Evolutionary conservation across 2,329 filamentous ascomycete genomes (phyloP).

Genomic region (Fusarium sp.): DNA sequence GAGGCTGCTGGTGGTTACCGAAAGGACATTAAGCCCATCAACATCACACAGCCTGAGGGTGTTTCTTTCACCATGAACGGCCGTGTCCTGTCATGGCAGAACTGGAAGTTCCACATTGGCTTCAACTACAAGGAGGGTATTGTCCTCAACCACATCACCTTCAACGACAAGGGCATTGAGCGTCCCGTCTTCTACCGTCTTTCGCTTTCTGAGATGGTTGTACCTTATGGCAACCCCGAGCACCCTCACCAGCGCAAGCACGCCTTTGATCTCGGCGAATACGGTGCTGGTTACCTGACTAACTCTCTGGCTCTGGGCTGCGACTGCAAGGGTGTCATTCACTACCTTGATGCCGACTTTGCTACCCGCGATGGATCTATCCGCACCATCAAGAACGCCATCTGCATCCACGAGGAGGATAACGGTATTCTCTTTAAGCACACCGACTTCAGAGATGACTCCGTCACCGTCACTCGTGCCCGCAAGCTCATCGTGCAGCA

Average conservation of each 20-base stretch:
- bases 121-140: constrained; percentile 97
- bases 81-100: constrained; percentile 85
- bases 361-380: constrained; percentile 81
- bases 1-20: constrained; percentile 81
- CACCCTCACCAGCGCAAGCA: constrained; percentile 85
- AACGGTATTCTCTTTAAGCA: constrained; percentile 94
- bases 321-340: constrained; percentile 90
- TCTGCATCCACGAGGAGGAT: constrained; percentile 96
- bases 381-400: constrained; percentile 89
- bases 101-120: constrained; percentile 92
- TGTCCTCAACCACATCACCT: constrained; percentile 89
- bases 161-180: constrained; percentile 83
- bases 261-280: constrained; percentile 84
- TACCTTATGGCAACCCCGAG: constrained; percentile 87
- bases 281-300: constrained; percentile 86
- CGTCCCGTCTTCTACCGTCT: constrained; percentile 89
- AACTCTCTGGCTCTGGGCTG: constrained; percentile 82
- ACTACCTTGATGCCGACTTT: constrained; percentile 91
- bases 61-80: constrained; percentile 84
- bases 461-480: constrained; percentile 85
- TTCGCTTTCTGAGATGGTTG: constrained; percentile 93
- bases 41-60: constrained; percentile 89
- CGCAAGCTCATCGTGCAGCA: constrained; percentile 90
- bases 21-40: constrained; percentile 84
- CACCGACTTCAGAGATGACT: constrained; percentile 92